A percentile compares a stretch with the other conserved stretches of the same genome.
Conservation (phyloP, 371 early-diverging fungal species). For the Zychaea mexicana region DNA sequence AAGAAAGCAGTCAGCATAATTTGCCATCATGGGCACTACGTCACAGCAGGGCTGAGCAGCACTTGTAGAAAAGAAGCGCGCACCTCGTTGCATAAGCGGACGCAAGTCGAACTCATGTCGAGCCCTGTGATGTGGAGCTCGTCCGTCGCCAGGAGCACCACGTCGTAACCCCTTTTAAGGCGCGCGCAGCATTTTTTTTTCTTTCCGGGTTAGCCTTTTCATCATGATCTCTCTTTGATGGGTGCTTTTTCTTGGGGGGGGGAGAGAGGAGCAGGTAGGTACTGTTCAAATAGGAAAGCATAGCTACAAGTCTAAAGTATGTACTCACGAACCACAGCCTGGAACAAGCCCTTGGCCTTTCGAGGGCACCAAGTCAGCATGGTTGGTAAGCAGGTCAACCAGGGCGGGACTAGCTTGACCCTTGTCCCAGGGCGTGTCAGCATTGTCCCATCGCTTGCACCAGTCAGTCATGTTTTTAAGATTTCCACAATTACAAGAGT, state of each 20-base stretch:
- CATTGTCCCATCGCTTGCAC: constrained; percentile 58
- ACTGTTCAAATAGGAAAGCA: background rate
- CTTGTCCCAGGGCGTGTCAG: constrained; percentile 65
- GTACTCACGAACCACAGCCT: constrained; percentile 75
- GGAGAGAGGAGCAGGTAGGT: background rate
- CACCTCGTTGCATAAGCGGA: constrained; percentile 55
- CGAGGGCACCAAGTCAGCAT: constrained; percentile 53
- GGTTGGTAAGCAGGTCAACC: constrained; percentile 56
- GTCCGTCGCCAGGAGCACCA: constrained; percentile 64
- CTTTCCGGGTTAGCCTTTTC: background rate
- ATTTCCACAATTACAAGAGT: no score
- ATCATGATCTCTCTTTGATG: background rate
- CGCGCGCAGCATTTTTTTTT: background rate
- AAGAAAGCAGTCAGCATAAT: no score
- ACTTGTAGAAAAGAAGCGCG: no score
- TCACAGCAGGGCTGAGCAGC: no score
- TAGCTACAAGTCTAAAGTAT: no score
- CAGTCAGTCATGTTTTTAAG: constrained; percentile 37
- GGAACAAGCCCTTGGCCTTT: constrained; percentile 76
- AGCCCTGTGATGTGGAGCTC: constrained; percentile 66
- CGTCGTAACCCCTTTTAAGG: constrained; percentile 57
- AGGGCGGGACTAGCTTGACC: constrained; percentile 69
- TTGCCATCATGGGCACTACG: no score
- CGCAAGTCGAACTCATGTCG: constrained; percentile 72
- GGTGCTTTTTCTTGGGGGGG: background rate